Percentiles rank a stretch among this genome's conserved stretches.
Evolutionary conservation across 2,329 filamentous ascomycete genomes (phyloP).

Genomic region (Calonectria pseudoturangicola): DNA sequence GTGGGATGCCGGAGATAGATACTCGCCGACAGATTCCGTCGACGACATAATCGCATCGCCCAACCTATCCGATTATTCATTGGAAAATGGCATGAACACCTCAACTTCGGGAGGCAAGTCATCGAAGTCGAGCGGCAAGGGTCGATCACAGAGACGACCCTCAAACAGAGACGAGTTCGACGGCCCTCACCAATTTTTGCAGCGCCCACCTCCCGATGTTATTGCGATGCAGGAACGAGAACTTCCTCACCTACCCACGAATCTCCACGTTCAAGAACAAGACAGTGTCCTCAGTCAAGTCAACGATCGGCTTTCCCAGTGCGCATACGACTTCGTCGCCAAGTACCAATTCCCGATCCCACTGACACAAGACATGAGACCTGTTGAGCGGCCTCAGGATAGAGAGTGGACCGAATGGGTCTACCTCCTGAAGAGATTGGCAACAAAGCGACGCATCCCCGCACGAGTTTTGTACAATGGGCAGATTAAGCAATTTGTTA

Average conservation of each 20-base stretch:
- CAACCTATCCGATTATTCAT: conserved; percentile 75
- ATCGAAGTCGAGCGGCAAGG: conserved; percentile 67
- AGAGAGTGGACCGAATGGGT: conserved; percentile 96
- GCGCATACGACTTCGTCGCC: conserved; percentile 92
- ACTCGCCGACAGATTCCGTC: conserved; percentile 75
- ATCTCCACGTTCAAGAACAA: conserved; percentile 88
- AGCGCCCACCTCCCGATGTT: conserved; percentile 81
- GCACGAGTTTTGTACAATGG: conserved; percentile 90
- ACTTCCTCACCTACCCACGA: conserved; percentile 87
- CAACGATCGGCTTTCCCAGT: conserved; percentile 89
- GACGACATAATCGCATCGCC: conserved; percentile 76
- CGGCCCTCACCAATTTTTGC: conserved; percentile 88
- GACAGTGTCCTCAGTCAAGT: conserved; percentile 86
- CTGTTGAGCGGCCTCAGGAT: conserved; percentile 83
- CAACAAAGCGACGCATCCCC: conserved; percentile 90
- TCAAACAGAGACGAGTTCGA: conserved; percentile 93
- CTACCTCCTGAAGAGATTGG: conserved; percentile 88
- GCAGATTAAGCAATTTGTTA: conserved; percentile 94
- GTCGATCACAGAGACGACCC: conserved; percentile 78
- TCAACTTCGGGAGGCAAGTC: conserved; percentile 62
- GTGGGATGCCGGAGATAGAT: conserved; percentile 70
- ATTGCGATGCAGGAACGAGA: conserved; percentile 87
- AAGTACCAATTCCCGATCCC: conserved; percentile 95
- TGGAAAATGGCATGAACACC: conserved; percentile 69
- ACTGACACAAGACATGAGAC: conserved; percentile 86